Percentiles rank a stretch among this genome's conserved stretches.
phyloP scores from a whole-genome alignment of 2,329 filamentous ascomycete species.

The Apiospora aurea region DNA sequence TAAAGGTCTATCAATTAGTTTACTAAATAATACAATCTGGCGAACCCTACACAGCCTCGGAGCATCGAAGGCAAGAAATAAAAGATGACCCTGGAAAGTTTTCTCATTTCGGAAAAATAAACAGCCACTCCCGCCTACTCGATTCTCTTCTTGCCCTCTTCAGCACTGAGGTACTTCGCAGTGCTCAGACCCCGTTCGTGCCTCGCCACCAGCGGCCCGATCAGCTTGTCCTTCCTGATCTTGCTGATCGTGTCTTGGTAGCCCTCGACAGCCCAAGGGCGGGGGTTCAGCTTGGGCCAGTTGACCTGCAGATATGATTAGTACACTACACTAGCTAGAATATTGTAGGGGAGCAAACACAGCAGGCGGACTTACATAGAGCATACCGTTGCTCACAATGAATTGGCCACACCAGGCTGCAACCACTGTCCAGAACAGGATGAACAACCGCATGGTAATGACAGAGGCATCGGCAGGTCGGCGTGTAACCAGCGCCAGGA shows the following conservation, averaged over 20 bases:
- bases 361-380: constrained; percentile 77
- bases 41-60: constrained; percentile 9
- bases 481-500: constrained; percentile 77
- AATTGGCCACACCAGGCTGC: constrained; percentile 78
- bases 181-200: constrained; percentile 88
- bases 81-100: neutral
- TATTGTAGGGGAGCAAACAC: constrained; percentile 17
- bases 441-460: constrained; percentile 83
- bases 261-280: constrained; percentile 84
- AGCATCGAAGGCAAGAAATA: constrained; percentile 8
- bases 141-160: constrained; percentile 98
- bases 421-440: constrained; percentile 77
- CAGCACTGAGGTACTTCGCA: constrained; percentile 80
- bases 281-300: constrained; percentile 95
- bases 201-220: constrained; percentile 75
- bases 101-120: neutral
- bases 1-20: constrained; percentile 8
- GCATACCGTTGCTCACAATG: constrained; percentile 83
- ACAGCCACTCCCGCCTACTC: constrained; percentile 60
- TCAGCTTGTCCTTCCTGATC: constrained; percentile 80
- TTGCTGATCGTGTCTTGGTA: constrained; percentile 86
- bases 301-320: constrained; percentile 71
- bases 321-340: neutral
- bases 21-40: constrained; percentile 1
- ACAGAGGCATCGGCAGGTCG: constrained; percentile 75